Evolutionary conservation across 345 rosid genomes (phyloP).

Genomic region (Moricandia moricandioides): DNA sequence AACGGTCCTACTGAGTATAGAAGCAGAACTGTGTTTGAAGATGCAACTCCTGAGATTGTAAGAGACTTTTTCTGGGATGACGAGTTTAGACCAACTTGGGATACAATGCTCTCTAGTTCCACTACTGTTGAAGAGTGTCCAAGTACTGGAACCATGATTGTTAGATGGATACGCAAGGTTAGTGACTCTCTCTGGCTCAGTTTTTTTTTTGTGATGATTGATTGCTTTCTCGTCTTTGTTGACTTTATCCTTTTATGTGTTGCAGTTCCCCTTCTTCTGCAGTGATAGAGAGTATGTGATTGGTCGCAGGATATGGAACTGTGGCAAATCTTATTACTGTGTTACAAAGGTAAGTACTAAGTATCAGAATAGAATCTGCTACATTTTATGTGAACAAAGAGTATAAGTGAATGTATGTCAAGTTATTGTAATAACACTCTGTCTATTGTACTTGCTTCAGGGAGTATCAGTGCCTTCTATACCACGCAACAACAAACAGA

Average conservation of each 20-base stretch:
- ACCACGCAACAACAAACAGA: constrained; percentile 53
- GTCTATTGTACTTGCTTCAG: constrained; percentile 36
- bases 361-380: neutral
- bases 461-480: constrained; percentile 57
- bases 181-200: neutral
- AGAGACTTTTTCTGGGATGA: constrained; percentile 91
- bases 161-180: constrained; percentile 83
- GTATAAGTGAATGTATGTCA: neutral
- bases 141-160: constrained; percentile 69
- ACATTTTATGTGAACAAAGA: neutral
- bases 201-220: neutral
- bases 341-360: constrained; percentile 72
- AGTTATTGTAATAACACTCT: neutral
- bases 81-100: constrained; percentile 70
- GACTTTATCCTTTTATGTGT: neutral
- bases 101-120: constrained; percentile 67
- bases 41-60: constrained; percentile 58
- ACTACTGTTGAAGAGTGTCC: constrained; percentile 56
- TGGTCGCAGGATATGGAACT: constrained; percentile 77
- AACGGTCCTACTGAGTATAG: constrained; percentile 75
- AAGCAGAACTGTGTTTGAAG: constrained; percentile 63
- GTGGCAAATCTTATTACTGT: constrained; percentile 58
- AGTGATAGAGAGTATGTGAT: constrained; percentile 83
- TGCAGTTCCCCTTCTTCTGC: constrained; percentile 82
- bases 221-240: constrained; percentile 1